Conservation (phyloP, 2,329 filamentous ascomycete species). For the Chaetomium strumarium region DNA sequence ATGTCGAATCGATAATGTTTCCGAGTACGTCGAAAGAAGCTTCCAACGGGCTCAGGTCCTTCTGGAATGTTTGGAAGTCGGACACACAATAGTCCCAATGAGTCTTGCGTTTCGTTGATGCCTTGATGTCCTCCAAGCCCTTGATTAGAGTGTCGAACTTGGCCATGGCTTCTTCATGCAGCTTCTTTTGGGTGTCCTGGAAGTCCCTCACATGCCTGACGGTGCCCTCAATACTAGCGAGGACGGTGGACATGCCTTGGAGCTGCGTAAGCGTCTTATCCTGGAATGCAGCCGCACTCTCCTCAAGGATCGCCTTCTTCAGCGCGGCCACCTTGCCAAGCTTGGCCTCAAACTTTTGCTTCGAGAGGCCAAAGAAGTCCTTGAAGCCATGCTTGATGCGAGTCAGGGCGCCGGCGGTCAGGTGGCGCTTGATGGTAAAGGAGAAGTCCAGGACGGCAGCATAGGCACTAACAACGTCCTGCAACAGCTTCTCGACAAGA, state of each 20-base stretch:
- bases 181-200: constrained; percentile 16
- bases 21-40: constrained; percentile 4
- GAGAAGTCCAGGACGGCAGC: constrained; percentile 21
- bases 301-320: constrained; percentile 23
- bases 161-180: constrained; percentile 16
- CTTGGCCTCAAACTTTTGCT: constrained; percentile 22
- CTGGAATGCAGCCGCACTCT: constrained; percentile 22
- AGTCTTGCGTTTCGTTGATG: constrained; percentile 19
- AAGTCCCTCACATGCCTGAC: constrained; percentile 17
- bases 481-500: constrained; percentile 23
- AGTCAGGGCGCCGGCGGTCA: constrained; percentile 18
- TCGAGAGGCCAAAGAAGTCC: constrained; percentile 22
- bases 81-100: constrained; percentile 22
- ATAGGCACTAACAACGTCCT: constrained; percentile 20
- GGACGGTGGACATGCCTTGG: constrained; percentile 12
- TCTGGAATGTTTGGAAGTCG: constrained; percentile 17
- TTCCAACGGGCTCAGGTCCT: constrained; percentile 11
- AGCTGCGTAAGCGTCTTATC: constrained; percentile 21
- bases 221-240: constrained; percentile 14
- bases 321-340: constrained; percentile 14
- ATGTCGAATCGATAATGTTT: constrained; percentile 15
- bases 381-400: constrained; percentile 23
- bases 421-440: constrained; percentile 20
- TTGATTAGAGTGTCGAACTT: constrained; percentile 12
- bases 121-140: constrained; percentile 19